Base-by-base conservation (phyloP, 495 filamentous ascomycete species). In the Aspergillus heteromorphus region DNA sequence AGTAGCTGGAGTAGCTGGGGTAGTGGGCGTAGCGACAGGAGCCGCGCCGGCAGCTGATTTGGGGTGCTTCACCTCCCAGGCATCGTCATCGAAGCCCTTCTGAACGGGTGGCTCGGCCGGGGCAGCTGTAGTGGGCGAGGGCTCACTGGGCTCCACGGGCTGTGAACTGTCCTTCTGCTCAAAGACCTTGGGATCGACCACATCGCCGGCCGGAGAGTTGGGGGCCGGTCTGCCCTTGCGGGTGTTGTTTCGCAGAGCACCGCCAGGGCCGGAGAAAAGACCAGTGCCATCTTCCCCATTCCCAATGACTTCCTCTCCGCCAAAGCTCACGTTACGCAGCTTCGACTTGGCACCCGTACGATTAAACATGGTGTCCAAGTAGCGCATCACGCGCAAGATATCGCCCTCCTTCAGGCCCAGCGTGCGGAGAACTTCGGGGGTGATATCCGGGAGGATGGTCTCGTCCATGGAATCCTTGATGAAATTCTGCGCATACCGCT, bases 51-150 rank as follows among this genome's bases (percentile, higher is more conserved):
- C 56, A 3, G 74, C 65, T 57, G 84, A 81, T 67, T 84, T 89
- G n/a, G 88, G 79, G n/a, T 91, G 89, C 74, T 97, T 97, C 8
- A 93, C 85, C 64, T 92, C 89, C 93, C 93, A 99, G 23, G 95
- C 95, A 76, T 97, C 89, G 62, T 98, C 95, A 40, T 99, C 93
- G 57, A 99, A 97, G 18, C 91, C 91, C 47, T 76, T 71, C 17
- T 69, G 47, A 27, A 69, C 67, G 17, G 84, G 77, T 53, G 76
- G 75, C 42, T 77, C 70, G 3, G 76, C 57, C 1, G 72, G 66
- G 14, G 48, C 1, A 11, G 71, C 57, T 30, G 78, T 64, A 30
- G 73, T 63, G 21, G 78, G 66, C 30, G 77, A 73, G 34, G 72
- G 73, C 14, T 72, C 73, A 36, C 73, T 75, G 45, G 73, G 74